Evolutionary conservation across 805 yeast genomes (phyloP), one percentile per base, ranked within the genome.

Genomic region (Candida germanica): DNA sequence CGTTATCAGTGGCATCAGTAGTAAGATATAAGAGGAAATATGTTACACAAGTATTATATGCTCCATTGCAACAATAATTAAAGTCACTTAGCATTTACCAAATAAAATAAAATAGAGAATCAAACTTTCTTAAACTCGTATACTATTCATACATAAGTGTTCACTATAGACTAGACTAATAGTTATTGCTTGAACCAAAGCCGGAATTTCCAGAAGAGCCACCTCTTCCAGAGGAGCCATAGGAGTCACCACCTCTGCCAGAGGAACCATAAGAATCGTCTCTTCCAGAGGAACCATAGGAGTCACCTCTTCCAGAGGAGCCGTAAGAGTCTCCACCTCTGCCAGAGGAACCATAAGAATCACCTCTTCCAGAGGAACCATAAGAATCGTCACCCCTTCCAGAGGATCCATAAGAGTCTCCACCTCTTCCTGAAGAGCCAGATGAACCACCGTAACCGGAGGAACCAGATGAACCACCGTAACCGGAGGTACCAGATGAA

Each of bases 1-100:
- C 95, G 0, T 69, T 89, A 39, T 95, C 97, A 6, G 97, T 89
- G 31, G 96, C 96, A 3, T 79, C 88, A 26, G 87, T 89, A 14
- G 89, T 87, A 23, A 73, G 97, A 55, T 89, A 89, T 64, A 81
- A 84, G 57, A 73, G 89, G 42, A 87, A 83, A 63, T 89, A 88
- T 57, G 93, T 83, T 15, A 89, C 97, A 1, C 97, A 89, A 61
- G 85, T 89, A 21, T 69, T 89, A 42, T 89, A 88, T 59, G 95
- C 96, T 16, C 97, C 97, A 9, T 59, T 85, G 36, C 86, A 79
- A 41, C 72, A 39, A 31, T 67, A 11, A 36, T 9, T 13, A 12
- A 25, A 11, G n/a, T 25, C 6, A 6, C 15, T 13, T 7, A 25
- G 6, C n/a, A 8, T 25, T 13, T 11, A n/a, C 27, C 15, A 25